Conservation (phyloP, 306 rosid species). For the Sechiopsis laciniata region DNA sequence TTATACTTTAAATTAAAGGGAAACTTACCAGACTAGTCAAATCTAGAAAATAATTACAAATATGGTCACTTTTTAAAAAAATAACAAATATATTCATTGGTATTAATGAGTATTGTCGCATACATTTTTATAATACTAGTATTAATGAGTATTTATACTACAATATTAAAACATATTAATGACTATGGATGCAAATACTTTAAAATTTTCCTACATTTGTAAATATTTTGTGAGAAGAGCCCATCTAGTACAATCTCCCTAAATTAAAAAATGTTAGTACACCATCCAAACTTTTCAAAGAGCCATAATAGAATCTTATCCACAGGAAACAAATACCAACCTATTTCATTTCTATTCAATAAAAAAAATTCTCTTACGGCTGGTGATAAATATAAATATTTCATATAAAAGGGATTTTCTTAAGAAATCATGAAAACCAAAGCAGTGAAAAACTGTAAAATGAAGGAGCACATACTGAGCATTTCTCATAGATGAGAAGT, state of each 20-base stretch:
- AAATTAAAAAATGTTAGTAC: neutral
- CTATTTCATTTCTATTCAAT: neutral
- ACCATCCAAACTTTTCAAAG: neutral
- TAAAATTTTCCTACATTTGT: too few relatives aligned
- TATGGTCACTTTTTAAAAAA: too few relatives aligned
- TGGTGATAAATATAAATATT: neutral
- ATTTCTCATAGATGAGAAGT: constrained; percentile 61
- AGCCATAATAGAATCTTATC: neutral
- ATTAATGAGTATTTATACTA: too few relatives aligned
- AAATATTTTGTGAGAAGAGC: too few relatives aligned
- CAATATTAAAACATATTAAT: too few relatives aligned
- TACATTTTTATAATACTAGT: too few relatives aligned
- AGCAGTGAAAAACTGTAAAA: constrained; percentile 19
- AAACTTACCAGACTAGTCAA: too few relatives aligned
- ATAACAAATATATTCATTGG: too few relatives aligned
- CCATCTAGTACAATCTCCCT: too few relatives aligned
- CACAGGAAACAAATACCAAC: neutral
- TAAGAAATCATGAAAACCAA: neutral
- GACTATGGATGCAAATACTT: too few relatives aligned
- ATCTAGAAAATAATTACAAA: too few relatives aligned
- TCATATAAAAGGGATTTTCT: neutral
- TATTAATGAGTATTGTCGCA: too few relatives aligned
- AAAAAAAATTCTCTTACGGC: neutral
- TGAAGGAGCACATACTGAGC: constrained; percentile 61
- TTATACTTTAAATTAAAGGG: neutral